These are phyloP conservation scores for Takashimella koratensis DNA, from an alignment of 1,284 basidiomycete genomes.

Conservation along the genomic window DNA sequence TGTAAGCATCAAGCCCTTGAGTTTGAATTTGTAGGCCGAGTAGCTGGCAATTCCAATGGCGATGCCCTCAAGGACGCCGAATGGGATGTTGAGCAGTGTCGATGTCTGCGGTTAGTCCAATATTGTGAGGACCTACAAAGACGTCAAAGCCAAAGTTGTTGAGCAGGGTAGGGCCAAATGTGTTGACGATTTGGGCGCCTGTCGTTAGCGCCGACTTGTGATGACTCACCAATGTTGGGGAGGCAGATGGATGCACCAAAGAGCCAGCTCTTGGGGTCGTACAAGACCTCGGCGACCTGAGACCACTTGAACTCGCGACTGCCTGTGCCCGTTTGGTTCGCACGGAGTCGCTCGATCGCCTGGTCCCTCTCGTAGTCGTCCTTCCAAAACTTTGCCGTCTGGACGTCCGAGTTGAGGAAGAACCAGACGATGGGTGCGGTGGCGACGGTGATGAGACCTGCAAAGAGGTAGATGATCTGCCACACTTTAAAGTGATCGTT, in stretches of 20 bases:
- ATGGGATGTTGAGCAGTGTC: slow-evolving; percentile 24
- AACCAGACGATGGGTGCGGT: slow-evolving; percentile 14
- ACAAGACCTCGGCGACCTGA: slow-evolving; percentile 23
- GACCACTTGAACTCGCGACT: slow-evolving; percentile 20
- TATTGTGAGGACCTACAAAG: background rate
- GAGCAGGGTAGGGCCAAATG: slow-evolving; percentile 8
- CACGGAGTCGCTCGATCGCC: slow-evolving; percentile 18
- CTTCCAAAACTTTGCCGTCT: slow-evolving; percentile 15
- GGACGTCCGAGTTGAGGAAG: slow-evolving; percentile 18
- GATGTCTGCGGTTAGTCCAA: slow-evolving; percentile 4
- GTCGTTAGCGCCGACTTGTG: too few relatives aligned
- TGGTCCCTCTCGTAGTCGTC: slow-evolving; percentile 16
- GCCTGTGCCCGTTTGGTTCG: slow-evolving; percentile 26
- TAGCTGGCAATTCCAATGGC: slow-evolving; percentile 26
- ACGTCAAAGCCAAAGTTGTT: slow-evolving; percentile 7
- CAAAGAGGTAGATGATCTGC: slow-evolving; percentile 21
- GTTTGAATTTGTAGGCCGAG: slow-evolving; percentile 24
- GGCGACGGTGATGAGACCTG: slow-evolving; percentile 17
- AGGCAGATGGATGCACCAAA: slow-evolving; percentile 28
- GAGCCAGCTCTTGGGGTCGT: slow-evolving; percentile 23
- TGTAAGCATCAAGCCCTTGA: slow-evolving; percentile 28
- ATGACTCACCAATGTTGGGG: slow-evolving; percentile 10
- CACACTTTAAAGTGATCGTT: slow-evolving; percentile 11
- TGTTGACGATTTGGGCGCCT: slow-evolving; percentile 6
- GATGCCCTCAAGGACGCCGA: slow-evolving; percentile 27